These are phyloP conservation scores for Paspalum notatum DNA, from an alignment of 176 grass and related monocot species.

Conservation along the genomic window DNA sequence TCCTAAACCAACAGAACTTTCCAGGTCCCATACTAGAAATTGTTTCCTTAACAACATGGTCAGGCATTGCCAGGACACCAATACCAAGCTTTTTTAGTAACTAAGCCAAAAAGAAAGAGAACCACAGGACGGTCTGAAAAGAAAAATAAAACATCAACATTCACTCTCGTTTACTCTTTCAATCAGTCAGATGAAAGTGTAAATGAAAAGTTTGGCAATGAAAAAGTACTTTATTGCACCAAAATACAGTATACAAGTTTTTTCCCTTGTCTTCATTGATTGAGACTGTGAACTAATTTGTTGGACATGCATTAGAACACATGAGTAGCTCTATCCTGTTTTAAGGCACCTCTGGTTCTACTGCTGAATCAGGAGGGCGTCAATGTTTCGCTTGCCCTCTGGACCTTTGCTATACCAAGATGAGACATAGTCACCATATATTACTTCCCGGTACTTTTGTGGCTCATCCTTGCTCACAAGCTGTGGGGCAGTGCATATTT, in stretches of 20 bases:
- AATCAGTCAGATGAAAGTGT: not conserved
- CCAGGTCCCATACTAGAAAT: not conserved
- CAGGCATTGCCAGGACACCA: not conserved
- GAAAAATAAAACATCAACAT: not conserved
- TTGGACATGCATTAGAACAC: not conserved
- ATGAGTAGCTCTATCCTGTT: slow-evolving; percentile 15
- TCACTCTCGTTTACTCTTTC: not conserved
- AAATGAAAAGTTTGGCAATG: not conserved
- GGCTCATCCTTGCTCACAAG: slow-evolving; percentile 56
- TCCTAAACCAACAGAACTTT: not conserved
- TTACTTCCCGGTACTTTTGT: slow-evolving; percentile 68
- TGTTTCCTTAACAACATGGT: not conserved
- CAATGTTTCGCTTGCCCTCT: slow-evolving; percentile 90
- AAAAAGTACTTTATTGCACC: slow-evolving; percentile 22
- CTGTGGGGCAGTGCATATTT: slow-evolving; percentile 65
- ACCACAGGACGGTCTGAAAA: not conserved
- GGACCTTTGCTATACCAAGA: slow-evolving; percentile 96
- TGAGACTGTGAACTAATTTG: slow-evolving; percentile 4
- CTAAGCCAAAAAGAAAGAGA: not conserved
- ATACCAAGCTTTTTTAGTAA: slow-evolving; percentile 1
- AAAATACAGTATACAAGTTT: not conserved
- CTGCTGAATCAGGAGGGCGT: slow-evolving; percentile 63
- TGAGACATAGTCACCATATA: slow-evolving; percentile 90
- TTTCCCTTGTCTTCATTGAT: slow-evolving; percentile 24
- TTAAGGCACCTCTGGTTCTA: slow-evolving; percentile 13